Base-by-base conservation (phyloP, 2,329 filamentous ascomycete species). In the Alternaria atra region DNA sequence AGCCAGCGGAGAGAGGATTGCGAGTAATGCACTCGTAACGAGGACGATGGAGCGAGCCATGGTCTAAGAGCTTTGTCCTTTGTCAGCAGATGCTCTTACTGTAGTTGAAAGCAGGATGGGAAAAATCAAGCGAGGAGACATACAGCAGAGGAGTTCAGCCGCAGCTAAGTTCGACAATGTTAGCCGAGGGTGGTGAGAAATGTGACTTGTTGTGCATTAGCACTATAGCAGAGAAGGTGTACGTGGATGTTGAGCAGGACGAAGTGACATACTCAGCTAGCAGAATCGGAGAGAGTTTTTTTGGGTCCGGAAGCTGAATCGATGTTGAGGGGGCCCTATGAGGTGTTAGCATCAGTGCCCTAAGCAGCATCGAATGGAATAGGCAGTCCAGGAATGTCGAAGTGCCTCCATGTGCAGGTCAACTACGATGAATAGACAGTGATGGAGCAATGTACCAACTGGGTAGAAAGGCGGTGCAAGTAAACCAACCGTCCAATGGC, bases 21-120 rank as follows among this genome's bases (percentile, higher is more conserved):
- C 63, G 42, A 75, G 58, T 12, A 71, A 40, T 20, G 58, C 62
- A 17, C 59, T 51, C 37, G 62, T 39, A 34, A 71, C 23, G 34
- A 68, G 17, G 55, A 54, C 20, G 13, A 62, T 8, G 50, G 64
- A 27, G 15, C 55, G 56, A 47, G 61, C 59, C 69, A 66, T 71
- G 27, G 10, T 59, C 52, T 34, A 12, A 10, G 42, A 53, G 30
- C 37, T 27, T 30, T 42, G 20, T 15, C 34, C 7, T 12, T 8
- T 5, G 25, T 54, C 17, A 59, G 23, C 20, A 32, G 15, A 1
- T 4, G 53, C 20, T 23, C 42, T 37, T n/a, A 27, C 23, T 27
- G 7, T 35, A 17, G 15, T 4, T 15, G 27, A 6, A 25, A 6
- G 4, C 0, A 6, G 23, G 5, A 25, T 5, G 23, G n/a, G 5